These are phyloP conservation scores for Ichthyophthirius multifiliis DNA, from an alignment of 169 alveolate genomes.

Conservation along the genomic window DNA sequence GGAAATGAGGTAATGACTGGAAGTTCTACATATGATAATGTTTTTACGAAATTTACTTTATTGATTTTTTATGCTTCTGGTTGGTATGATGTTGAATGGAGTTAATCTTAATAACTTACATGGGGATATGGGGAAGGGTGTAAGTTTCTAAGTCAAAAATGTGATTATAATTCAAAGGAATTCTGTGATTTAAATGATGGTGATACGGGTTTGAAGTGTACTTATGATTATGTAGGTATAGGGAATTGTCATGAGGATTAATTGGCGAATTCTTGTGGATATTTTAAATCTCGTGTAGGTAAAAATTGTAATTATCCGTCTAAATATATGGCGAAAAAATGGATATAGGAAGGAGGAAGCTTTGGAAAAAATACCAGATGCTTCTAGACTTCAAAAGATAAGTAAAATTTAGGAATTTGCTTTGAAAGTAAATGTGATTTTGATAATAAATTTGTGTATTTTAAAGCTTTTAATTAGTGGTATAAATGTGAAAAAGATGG, in stretches of 20 bases:
- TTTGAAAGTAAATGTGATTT: neutral
- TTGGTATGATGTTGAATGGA: neutral
- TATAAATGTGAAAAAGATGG: neutral
- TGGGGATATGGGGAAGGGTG: neutral
- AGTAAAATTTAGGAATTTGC: too few relatives aligned
- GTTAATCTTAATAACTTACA: neutral
- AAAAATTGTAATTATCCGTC: too few relatives aligned
- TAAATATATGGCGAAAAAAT: too few relatives aligned
- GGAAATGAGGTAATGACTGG: conserved; percentile 41
- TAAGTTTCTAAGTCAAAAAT: neutral
- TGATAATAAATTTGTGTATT: neutral
- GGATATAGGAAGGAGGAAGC: too few relatives aligned
- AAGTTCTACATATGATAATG: conserved; percentile 15
- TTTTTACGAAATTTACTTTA: conserved; percentile 17
- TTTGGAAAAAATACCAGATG: too few relatives aligned
- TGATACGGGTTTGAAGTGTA: too few relatives aligned
- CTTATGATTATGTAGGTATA: neutral
- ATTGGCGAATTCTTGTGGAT: neutral
- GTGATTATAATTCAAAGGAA: neutral
- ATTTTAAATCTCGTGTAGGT: too few relatives aligned
- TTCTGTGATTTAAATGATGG: neutral
- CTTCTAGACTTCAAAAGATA: too few relatives aligned
- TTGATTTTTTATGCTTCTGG: conserved; percentile 6
- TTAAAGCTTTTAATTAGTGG: neutral
- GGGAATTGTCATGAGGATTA: neutral